Conservation (phyloP, 441 rosid species). For the Kokia cookei region DNA sequence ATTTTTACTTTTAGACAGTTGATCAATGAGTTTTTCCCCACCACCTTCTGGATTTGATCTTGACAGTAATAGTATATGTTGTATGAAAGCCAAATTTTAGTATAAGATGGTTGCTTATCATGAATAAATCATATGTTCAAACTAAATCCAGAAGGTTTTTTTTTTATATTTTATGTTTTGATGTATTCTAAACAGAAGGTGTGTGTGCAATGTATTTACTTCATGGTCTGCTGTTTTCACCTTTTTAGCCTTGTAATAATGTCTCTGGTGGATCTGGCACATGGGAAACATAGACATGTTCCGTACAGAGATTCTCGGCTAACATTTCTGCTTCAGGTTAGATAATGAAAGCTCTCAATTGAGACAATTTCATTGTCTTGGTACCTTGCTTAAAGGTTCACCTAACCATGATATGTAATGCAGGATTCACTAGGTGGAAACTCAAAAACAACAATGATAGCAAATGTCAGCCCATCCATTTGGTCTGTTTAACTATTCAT, state of each 20-base stretch:
- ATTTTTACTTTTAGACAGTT: not conserved
- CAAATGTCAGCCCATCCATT: slow-evolving; percentile 91
- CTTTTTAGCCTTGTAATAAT: slow-evolving; percentile 80
- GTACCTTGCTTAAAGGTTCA: slow-evolving; percentile 13
- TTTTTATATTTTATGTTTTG: not conserved
- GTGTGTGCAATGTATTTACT: slow-evolving; percentile 4
- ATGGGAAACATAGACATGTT: slow-evolving; percentile 90
- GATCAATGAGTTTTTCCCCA: not conserved
- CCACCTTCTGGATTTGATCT: not conserved
- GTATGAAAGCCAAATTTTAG: not conserved
- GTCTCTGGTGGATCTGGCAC: slow-evolving; percentile 96
- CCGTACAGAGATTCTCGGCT: slow-evolving; percentile 98
- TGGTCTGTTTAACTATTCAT: slow-evolving; percentile 42
- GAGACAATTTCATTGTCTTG: slow-evolving; percentile 1
- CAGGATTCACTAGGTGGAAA: slow-evolving; percentile 99
- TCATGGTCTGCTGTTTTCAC: slow-evolving; percentile 15
- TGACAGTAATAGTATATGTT: not conserved
- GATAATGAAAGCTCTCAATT: slow-evolving; percentile 14
- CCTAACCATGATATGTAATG: slow-evolving; percentile 11
- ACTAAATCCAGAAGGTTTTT: not conserved
- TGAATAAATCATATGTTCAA: not conserved
- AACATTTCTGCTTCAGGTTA: slow-evolving; percentile 93
- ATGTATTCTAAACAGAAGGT: slow-evolving; percentile 3
- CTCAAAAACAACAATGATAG: slow-evolving; percentile 92
- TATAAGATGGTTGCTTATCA: not conserved